Evolutionary conservation across 768 basidiomycete species (phyloP), one percentile per base, ranked within the genome.

Genomic region (Lactifluus volemus): DNA sequence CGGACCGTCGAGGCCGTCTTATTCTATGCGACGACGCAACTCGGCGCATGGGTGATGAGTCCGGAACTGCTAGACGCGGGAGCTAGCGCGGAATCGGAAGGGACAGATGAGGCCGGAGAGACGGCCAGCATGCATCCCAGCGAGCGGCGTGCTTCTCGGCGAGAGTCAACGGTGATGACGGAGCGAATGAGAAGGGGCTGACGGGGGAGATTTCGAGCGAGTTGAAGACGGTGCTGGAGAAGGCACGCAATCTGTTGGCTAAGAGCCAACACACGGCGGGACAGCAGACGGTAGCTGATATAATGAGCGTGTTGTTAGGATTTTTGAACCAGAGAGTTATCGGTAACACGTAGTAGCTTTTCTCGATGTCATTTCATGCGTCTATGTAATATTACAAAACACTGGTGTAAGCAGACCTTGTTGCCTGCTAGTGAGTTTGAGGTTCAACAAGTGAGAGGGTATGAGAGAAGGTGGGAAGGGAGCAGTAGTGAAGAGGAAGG

Each of bases 161-260:
- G 72, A 58, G 65, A 60, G 52, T 68, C 78, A 53, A 77, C 80
- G 53, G 70, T 79, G 68, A 76, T 89, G 71, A 82, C 85, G 60
- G 85, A 87, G 62, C 75, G 85, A 39, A 65, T 89, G 66, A 75
- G 89, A 67, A 74, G 89, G 63, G 88, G 0, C 85, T 90, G 84
- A 86, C 86, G 8, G 86, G 85, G 1, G 89, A 92, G 73, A 83
- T 91, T 80, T 84, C 83, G 44, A 78, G 79, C 1, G 90, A 92
- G 70, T 65, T 92, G 62, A 83, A 85, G 68, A 75, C 80, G 4
- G 70, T 91, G 67, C 59, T 92, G 72, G 81, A 73, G 60, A 88
- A 83, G 67, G 79, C 87, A 14, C 84, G 82, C 65, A 79, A 84
- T 0, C 71, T 89, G 39, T 72, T 92, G 29, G 77, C 74, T 14